Evolutionary conservation across 1,284 basidiomycete species (phyloP).

Genomic region (Ganoderma lingzhi): DNA sequence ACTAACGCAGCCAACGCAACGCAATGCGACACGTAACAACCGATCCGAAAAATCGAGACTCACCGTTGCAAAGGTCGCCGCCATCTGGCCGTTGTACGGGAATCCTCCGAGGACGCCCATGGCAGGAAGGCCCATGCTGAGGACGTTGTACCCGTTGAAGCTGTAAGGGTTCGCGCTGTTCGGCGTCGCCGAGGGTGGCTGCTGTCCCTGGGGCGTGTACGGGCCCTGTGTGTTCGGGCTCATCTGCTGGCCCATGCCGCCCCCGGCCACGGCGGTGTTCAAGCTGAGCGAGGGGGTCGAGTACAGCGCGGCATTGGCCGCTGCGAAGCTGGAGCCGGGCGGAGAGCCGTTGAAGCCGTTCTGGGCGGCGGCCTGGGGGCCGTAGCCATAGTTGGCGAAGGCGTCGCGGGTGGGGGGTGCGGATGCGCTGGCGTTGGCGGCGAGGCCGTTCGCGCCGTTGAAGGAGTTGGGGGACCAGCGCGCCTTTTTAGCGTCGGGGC

Average conservation of each 20-base stretch:
- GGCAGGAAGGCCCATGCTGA: conserved; percentile 75
- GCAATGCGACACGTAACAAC: not conserved
- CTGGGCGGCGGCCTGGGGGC: conserved; percentile 68
- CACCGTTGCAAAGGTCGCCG: conserved; percentile 70
- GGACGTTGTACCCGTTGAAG: conserved; percentile 76
- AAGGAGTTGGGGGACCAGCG: conserved; percentile 83
- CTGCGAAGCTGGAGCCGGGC: conserved; percentile 53
- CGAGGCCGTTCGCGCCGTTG: conserved; percentile 45
- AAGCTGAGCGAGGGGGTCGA: conserved; percentile 74
- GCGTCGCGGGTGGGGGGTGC: conserved; percentile 58
- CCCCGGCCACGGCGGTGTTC: conserved; percentile 68
- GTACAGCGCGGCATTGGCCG: conserved; percentile 59
- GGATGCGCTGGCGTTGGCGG: conserved; percentile 49
- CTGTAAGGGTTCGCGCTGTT: conserved; percentile 55
- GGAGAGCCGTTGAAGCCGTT: conserved; percentile 57
- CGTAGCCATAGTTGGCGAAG: conserved; percentile 86
- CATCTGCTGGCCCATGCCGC: conserved; percentile 63
- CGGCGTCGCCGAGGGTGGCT: conserved; percentile 40
- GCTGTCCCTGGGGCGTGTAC: conserved; percentile 53
- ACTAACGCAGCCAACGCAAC: not conserved
- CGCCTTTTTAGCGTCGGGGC: conserved; percentile 86
- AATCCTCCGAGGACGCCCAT: conserved; percentile 74
- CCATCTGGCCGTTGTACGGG: conserved; percentile 73
- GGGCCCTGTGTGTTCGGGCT: conserved; percentile 67
- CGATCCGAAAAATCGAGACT: conserved; percentile 28